Percentiles rank a stretch among this genome's conserved stretches.
Evolutionary conservation across 2,329 filamentous ascomycete species (phyloP).

Genomic region (Ascosphaera pollenicola): DNA sequence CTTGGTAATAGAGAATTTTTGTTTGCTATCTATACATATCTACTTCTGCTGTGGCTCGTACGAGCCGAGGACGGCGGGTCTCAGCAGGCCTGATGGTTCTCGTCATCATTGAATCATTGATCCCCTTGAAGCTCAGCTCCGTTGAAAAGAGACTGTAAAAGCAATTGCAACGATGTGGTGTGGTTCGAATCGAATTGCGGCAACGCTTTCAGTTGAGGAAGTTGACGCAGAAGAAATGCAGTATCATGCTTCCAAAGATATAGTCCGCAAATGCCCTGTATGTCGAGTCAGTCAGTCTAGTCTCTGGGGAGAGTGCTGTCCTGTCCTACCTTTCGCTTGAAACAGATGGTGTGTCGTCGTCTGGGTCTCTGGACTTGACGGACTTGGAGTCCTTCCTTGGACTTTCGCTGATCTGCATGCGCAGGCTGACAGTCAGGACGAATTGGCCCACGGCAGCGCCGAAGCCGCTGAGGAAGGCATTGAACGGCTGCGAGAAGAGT

Average conservation of each 20-base stretch:
- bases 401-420: constrained; percentile 62
- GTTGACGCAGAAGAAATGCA: constrained; percentile 99
- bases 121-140: too few species aligned
- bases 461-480: constrained; percentile 93
- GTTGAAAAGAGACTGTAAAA: too few species aligned
- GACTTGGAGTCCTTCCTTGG: constrained; percentile 5
- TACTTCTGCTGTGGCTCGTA: too few species aligned
- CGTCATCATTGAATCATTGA: too few species aligned
- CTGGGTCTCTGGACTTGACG: background rate
- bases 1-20: too few species aligned
- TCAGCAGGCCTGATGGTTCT: too few species aligned
- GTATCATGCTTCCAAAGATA: constrained; percentile 76
- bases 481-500: constrained; percentile 52
- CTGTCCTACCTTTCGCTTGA: constrained; percentile 19
- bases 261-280: constrained; percentile 85
- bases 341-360: constrained; percentile 2
- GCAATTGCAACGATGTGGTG: background rate
- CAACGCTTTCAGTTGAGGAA: constrained; percentile 68
- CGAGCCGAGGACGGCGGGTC: too few species aligned
- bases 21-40: too few species aligned
- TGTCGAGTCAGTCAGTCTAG: constrained; percentile 2
- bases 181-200: background rate
- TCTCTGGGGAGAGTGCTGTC: background rate
- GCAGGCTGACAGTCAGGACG: constrained; percentile 71
- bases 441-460: constrained; percentile 90